A percentile compares a stretch with the other conserved stretches of the same genome.
Evolutionary conservation across 73 alveolate genomes (phyloP).

Genomic region (Uronychia setigera): DNA sequence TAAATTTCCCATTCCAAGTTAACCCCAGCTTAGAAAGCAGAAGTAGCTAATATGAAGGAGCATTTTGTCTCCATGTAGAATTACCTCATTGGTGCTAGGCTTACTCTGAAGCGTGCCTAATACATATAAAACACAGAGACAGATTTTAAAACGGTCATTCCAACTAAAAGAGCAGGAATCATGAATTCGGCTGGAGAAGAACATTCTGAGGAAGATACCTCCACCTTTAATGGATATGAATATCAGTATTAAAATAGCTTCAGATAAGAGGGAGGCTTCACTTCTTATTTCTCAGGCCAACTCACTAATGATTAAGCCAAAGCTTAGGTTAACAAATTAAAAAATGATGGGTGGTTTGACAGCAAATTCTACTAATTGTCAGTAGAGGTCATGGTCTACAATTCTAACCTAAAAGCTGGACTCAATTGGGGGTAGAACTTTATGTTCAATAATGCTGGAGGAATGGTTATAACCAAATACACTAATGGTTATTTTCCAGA

Average conservation of each 20-base stretch:
- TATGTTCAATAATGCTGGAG: slow-evolving; percentile 47
- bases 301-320: slow-evolving; percentile 19
- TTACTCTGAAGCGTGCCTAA: slow-evolving; percentile 34
- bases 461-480: background rate
- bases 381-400: slow-evolving; percentile 59
- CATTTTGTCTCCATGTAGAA: slow-evolving; percentile 19
- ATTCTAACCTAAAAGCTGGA: slow-evolving; percentile 40
- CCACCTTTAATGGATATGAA: slow-evolving; percentile 10
- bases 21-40: background rate
- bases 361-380: slow-evolving; percentile 22
- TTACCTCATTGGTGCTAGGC: slow-evolving; percentile 59
- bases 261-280: slow-evolving; percentile 54
- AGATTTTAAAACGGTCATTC: slow-evolving; percentile 2
- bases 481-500: slow-evolving; percentile 17
- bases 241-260: slow-evolving; percentile 34
- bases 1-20: background rate
- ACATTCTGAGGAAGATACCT: slow-evolving; percentile 5
- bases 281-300: slow-evolving; percentile 31
- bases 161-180: slow-evolving; percentile 16
- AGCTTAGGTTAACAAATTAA: slow-evolving; percentile 3
- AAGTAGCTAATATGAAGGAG: background rate
- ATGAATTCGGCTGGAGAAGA: background rate
- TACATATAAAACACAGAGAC: slow-evolving; percentile 12
- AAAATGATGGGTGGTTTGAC: slow-evolving; percentile 26
- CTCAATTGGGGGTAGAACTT: slow-evolving; percentile 7